Evolutionary conservation across 73 alveolate genomes (phyloP).

Genomic region (Halteria grandinella): DNA sequence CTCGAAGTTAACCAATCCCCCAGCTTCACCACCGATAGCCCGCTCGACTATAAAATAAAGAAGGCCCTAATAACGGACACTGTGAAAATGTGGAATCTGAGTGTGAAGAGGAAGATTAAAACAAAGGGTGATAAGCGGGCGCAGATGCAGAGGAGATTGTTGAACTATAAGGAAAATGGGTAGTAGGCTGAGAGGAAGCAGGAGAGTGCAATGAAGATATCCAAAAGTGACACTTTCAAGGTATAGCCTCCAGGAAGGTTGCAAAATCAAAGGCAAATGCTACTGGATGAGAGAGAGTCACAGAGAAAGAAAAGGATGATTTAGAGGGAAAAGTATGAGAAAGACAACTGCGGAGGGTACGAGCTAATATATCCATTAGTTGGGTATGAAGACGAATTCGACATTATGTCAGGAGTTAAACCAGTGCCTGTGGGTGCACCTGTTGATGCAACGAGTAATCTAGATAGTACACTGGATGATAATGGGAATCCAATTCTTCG

Average conservation of each 20-base stretch:
- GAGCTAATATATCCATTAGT: constrained; percentile 36
- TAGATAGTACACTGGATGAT: not conserved
- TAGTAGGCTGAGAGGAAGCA: too few species aligned
- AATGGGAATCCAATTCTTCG: too few species aligned
- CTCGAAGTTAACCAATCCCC: constrained; percentile 95
- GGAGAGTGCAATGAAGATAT: too few species aligned
- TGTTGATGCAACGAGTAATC: constrained; percentile 9
- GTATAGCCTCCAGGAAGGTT: too few species aligned
- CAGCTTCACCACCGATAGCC: constrained; percentile 82
- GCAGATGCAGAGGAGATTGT: constrained; percentile 41
- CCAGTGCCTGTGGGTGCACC: not conserved
- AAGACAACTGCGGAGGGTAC: constrained; percentile 16
- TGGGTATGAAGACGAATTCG: constrained; percentile 33
- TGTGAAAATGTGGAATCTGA: constrained; percentile 63
- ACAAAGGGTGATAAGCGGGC: constrained; percentile 30
- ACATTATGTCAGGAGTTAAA: constrained; percentile 7
- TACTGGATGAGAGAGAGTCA: constrained; percentile 17
- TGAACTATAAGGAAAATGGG: too few species aligned
- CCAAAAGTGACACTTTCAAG: too few species aligned
- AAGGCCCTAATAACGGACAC: constrained; percentile 70
- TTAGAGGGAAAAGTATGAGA: constrained; percentile 31
- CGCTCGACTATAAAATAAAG: constrained; percentile 80
- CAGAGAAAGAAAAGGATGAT: constrained; percentile 32
- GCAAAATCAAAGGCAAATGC: not conserved
- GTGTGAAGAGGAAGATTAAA: constrained; percentile 39